A percentile compares a stretch with the other conserved stretches of the same genome.
phyloP scores from a whole-genome alignment of 192 early-diverging fungal species.

The Umbelopsis ramanniana region DNA sequence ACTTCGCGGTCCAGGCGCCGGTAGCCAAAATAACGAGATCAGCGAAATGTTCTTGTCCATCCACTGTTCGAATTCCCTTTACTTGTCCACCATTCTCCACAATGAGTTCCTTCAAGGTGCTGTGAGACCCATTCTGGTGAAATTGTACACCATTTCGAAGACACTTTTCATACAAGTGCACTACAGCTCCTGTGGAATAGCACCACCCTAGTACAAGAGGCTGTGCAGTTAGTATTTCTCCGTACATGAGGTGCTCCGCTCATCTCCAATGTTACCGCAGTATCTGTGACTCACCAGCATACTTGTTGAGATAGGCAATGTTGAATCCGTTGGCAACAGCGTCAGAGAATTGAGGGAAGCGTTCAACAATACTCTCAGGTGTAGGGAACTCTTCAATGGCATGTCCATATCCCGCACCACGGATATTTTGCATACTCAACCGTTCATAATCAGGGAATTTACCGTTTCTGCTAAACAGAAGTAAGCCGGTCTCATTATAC shows the following conservation, averaged over 20 bases:
- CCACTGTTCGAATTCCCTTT: conserved; percentile 45
- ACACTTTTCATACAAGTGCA: conserved; percentile 35
- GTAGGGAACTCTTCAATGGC: conserved; percentile 29
- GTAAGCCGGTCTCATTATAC: conserved; percentile 33
- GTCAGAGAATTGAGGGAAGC: conserved; percentile 31
- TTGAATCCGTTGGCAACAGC: conserved; percentile 31
- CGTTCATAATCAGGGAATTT: conserved; percentile 30
- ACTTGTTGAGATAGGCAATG: conserved; percentile 37
- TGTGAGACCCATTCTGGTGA: not conserved
- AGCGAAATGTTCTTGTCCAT: conserved; percentile 44
- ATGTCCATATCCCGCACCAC: conserved; percentile 32
- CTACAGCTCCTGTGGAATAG: conserved; percentile 33
- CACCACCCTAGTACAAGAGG: conserved; percentile 39
- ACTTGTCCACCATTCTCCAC: conserved; percentile 11
- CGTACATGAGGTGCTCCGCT: not conserved
- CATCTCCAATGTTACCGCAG: not conserved
- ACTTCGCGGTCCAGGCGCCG: conserved; percentile 53
- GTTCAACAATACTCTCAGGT: conserved; percentile 25
- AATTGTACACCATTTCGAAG: conserved; percentile 25
- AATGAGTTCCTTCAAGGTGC: conserved; percentile 8
- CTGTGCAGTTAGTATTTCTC: not conserved
- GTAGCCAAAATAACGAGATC: conserved; percentile 49
- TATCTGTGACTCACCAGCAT: conserved; percentile 25
- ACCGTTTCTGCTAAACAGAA: conserved; percentile 25
- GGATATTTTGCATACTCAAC: conserved; percentile 25